Percentiles rank a stretch among this genome's conserved stretches.
Conservation (phyloP, 2,329 filamentous ascomycete species). For the Cladorrhinum sp. region DNA sequence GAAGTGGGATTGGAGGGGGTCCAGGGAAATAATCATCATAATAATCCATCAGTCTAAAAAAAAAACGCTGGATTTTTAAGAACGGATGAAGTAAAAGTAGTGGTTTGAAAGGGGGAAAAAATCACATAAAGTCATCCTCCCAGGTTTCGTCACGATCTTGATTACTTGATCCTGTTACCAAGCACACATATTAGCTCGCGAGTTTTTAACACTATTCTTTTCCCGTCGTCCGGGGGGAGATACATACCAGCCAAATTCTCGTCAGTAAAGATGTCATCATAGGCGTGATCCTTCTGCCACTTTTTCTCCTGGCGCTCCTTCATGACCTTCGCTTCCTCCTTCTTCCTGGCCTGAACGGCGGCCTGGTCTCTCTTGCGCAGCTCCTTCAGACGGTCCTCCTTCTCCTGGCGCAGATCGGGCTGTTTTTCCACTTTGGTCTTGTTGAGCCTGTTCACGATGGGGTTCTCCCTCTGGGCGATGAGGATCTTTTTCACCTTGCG, state of each 20-base stretch:
- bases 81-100: background rate
- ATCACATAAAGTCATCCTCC: conserved; percentile 88
- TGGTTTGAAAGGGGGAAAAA: background rate
- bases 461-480: conserved; percentile 77
- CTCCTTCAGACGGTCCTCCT: conserved; percentile 70
- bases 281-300: conserved; percentile 96
- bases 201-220: background rate
- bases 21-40: conserved; percentile 33
- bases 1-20: conserved; percentile 47
- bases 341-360: conserved; percentile 60
- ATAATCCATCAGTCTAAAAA: too few species aligned
- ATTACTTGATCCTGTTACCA: conserved; percentile 61
- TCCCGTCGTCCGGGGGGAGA: background rate
- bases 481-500: conserved; percentile 78
- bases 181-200: background rate
- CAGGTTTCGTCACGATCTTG: conserved; percentile 76
- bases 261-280: conserved; percentile 86
- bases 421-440: conserved; percentile 90
- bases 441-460: conserved; percentile 94
- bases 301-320: conserved; percentile 86
- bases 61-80: background rate
- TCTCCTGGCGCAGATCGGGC: conserved; percentile 79
- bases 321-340: conserved; percentile 69
- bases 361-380: conserved; percentile 70
- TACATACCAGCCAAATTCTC: conserved; percentile 62